A percentile compares a stretch with the other conserved stretches of the same genome.
phyloP scores from a whole-genome alignment of 2,329 filamentous ascomycete genomes.

The Verticillium dahliae region DNA sequence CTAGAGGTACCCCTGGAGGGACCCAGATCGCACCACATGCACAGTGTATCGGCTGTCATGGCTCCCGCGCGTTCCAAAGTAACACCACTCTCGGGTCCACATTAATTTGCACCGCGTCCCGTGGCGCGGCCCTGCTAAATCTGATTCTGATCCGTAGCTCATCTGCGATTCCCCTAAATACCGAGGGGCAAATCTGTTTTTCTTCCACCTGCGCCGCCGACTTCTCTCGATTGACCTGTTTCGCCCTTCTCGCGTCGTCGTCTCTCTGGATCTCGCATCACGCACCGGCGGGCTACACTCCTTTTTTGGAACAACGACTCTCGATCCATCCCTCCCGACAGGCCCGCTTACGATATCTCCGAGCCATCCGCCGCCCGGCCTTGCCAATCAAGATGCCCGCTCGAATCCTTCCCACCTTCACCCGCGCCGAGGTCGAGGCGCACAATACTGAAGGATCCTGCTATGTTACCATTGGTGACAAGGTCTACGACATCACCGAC shows the following conservation, averaged over 20 bases:
- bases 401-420: slow-evolving; percentile 76
- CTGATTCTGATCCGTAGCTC: background rate
- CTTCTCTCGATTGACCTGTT: background rate
- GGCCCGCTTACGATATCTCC: background rate
- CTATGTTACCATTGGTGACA: slow-evolving; percentile 84
- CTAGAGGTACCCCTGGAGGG: background rate
- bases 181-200: background rate
- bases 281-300: background rate
- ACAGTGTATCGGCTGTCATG: slow-evolving; percentile 9
- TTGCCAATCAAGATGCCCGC: slow-evolving; percentile 57
- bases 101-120: background rate
- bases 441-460: slow-evolving; percentile 79
- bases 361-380: background rate
- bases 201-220: background rate
- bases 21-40: background rate
- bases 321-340: background rate
- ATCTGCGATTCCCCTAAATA: background rate
- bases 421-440: slow-evolving; percentile 69
- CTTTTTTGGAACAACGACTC: background rate
- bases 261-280: background rate
- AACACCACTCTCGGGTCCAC: slow-evolving; percentile 6
- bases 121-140: background rate
- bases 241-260: background rate
- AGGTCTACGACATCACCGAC: slow-evolving; percentile 91
- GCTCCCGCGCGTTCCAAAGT: slow-evolving; percentile 11